Evolutionary conservation across 345 rosid species (phyloP).

Genomic region (Citrus reticulata): DNA sequence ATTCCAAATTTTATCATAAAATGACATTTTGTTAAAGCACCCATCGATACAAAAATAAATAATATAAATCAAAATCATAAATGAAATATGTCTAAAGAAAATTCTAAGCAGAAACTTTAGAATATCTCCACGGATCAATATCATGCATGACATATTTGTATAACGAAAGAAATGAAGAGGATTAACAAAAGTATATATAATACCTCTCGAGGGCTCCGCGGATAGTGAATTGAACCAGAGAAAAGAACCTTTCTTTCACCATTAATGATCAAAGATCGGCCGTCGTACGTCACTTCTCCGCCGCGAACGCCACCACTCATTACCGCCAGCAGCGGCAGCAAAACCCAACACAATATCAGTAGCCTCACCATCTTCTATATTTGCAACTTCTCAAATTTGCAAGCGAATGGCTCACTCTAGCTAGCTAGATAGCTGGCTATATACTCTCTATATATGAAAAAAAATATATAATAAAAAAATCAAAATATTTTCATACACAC

Average conservation of each 20-base stretch:
- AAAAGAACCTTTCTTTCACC: conserved; percentile 51
- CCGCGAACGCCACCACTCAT: neutral
- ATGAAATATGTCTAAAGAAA: neutral
- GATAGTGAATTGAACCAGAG: conserved; percentile 65
- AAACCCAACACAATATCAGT: neutral
- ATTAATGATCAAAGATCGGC: conserved; percentile 45
- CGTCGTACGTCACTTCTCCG: conserved; percentile 39
- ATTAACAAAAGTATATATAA: neutral
- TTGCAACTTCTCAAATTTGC: neutral
- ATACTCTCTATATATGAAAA: neutral
- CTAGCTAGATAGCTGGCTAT: neutral
- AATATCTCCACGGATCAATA: neutral
- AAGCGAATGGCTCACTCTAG: neutral
- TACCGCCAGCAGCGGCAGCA: neutral
- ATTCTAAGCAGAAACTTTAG: neutral
- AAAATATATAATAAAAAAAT: neutral
- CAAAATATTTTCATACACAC: neutral
- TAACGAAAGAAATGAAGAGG: neutral
- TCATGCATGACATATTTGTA: neutral
- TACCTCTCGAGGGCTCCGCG: conserved; percentile 65
- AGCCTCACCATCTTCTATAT: neutral
- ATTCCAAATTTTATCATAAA: no score
- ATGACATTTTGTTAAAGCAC: neutral
- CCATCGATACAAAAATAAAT: neutral
- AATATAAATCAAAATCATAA: neutral